Evolutionary conservation across 139 green algal genomes (phyloP), one percentile per base, ranked within the genome.

Genomic region (Edaphochlamys debaryana): DNA sequence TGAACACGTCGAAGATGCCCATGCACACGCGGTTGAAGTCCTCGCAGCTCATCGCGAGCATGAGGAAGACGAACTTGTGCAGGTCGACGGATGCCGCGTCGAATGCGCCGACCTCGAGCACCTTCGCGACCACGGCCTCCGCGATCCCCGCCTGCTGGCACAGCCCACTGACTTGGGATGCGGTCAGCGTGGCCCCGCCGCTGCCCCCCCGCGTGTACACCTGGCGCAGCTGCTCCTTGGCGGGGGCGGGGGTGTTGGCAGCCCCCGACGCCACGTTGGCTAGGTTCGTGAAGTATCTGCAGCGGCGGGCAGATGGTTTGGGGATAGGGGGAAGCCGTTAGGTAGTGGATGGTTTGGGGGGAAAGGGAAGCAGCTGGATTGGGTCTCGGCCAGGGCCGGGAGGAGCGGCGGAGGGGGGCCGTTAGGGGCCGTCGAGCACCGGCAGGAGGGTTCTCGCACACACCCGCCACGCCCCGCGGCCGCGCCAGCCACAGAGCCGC

Each of bases 271-370:
- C 87, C 1, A 91, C 79, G 50, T 87, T 85, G 2, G 92, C 90
- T 1, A 95, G 85, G 81, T 95, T 92, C 27, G 85, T 87, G 78
- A 96, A 96, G 75, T 96, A 96, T 71, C 92, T 94, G 85, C 42
- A 56, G 11, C 30, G 41, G 34, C 23, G 67, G 13, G 36, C n/a
- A n/a, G n/a, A n/a, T n/a, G n/a, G n/a, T n/a, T n/a, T n/a, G n/a
- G n/a, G n/a, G n/a, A n/a, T n/a, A n/a, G n/a, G n/a, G n/a, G n/a
- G n/a, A n/a, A n/a, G n/a, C n/a, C n/a, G n/a, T n/a, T n/a, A n/a
- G n/a, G n/a, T n/a, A n/a, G n/a, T n/a, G n/a, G n/a, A n/a, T n/a
- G n/a, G n/a, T n/a, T n/a, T n/a, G n/a, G n/a, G n/a, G n/a, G n/a
- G n/a, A n/a, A n/a, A n/a, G n/a, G n/a, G n/a, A n/a, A n/a, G n/a